phyloP scores from a whole-genome alignment of 805 yeast species.

The Wickerhamomyces mucosus region DNA sequence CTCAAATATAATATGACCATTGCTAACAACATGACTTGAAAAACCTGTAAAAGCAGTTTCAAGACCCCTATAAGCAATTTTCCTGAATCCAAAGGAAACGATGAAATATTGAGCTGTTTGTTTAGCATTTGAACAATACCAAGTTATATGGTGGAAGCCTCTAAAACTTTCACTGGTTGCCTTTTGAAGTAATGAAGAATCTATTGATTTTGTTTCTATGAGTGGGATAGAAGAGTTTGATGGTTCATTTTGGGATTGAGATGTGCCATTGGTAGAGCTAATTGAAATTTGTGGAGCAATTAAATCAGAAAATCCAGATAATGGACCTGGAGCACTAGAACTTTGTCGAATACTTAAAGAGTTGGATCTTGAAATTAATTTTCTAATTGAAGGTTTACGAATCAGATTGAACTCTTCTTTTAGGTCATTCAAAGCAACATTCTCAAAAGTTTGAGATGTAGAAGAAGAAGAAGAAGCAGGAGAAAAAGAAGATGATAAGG shows the following conservation, averaged over 20 bases:
- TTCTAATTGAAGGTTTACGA: too few relatives aligned
- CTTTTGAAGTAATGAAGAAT: too few relatives aligned
- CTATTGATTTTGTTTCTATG: too few relatives aligned
- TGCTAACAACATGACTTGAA: slow-evolving; percentile 51
- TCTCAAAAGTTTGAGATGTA: too few relatives aligned
- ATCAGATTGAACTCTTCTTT: too few relatives aligned
- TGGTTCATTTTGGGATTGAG: too few relatives aligned
- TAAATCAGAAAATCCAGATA: too few relatives aligned
- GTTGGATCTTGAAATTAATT: neutral
- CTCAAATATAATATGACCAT: slow-evolving; percentile 43
- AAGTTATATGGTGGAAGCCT: slow-evolving; percentile 59
- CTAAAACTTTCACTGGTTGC: slow-evolving; percentile 5
- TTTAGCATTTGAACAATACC: slow-evolving; percentile 68
- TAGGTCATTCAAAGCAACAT: too few relatives aligned
- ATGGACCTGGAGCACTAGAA: neutral
- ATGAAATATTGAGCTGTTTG: slow-evolving; percentile 48
- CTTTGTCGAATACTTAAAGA: neutral
- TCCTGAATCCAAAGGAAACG: slow-evolving; percentile 50
- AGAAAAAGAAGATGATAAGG: too few relatives aligned
- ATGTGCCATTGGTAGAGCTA: neutral
- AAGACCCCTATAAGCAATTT: slow-evolving; percentile 54
- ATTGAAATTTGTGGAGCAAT: too few relatives aligned
- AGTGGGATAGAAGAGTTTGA: too few relatives aligned
- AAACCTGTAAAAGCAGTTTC: slow-evolving; percentile 54
- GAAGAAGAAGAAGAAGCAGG: too few relatives aligned